These are phyloP conservation scores for Anisodus acutangulus DNA, from an alignment of 257 asterid species.

Conservation along the genomic window DNA sequence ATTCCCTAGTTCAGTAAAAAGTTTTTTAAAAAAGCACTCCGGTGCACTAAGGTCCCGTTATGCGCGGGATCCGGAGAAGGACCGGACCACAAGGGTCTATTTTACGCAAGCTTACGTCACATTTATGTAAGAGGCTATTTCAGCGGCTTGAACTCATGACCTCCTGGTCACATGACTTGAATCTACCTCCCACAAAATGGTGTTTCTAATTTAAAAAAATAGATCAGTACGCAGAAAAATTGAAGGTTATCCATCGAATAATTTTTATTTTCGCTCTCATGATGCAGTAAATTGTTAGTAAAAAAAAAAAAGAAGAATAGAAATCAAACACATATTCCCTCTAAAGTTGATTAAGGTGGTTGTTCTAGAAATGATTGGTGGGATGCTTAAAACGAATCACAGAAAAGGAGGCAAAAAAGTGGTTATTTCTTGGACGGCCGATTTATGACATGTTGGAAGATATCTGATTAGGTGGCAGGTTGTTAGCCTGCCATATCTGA, in stretches of 20 bases:
- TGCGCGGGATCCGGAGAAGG: too few relatives aligned
- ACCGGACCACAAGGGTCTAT: too few relatives aligned
- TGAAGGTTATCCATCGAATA: too few relatives aligned
- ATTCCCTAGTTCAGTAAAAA: neutral
- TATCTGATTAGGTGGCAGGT: conserved; percentile 37
- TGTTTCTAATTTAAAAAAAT: neutral
- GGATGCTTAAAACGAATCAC: conserved; percentile 7
- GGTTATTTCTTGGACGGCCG: conserved; percentile 44
- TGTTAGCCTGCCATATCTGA: conserved; percentile 31
- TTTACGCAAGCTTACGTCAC: too few relatives aligned
- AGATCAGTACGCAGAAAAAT: neutral
- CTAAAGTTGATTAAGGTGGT: conserved; percentile 7
- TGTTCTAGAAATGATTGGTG: conserved; percentile 36
- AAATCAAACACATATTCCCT: neutral
- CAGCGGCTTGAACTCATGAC: too few relatives aligned
- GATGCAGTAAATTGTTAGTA: neutral
- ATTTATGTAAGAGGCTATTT: too few relatives aligned
- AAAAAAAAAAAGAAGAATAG: neutral
- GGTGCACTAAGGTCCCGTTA: too few relatives aligned
- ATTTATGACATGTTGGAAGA: conserved; percentile 42
- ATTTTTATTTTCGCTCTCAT: neutral
- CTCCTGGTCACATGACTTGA: too few relatives aligned
- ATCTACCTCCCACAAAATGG: neutral
- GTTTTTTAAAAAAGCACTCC: too few relatives aligned
- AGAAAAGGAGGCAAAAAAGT: neutral